Evolutionary conservation across 108 stramenopile genomes (phyloP).

Genomic region (Nitzschia putrida): DNA sequence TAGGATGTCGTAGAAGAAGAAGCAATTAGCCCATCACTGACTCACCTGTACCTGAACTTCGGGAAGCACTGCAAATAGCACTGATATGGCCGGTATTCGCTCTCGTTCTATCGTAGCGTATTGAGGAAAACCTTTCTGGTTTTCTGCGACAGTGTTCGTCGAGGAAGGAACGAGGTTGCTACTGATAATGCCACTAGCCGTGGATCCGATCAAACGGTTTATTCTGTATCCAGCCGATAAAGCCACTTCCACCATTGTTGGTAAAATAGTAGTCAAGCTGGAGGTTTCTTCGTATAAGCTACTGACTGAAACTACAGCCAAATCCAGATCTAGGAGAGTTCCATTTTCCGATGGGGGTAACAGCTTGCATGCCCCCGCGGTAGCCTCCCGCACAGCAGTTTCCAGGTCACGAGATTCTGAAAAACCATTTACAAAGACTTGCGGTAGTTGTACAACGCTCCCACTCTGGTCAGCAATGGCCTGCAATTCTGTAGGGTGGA

Average conservation of each 20-base stretch:
- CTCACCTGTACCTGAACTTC: slow-evolving; percentile 52
- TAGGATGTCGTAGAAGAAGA: neutral
- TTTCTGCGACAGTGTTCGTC: neutral
- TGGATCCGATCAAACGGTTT: slow-evolving; percentile 66
- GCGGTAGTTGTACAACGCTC: slow-evolving; percentile 31
- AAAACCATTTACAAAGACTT: slow-evolving; percentile 70
- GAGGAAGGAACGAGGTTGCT: slow-evolving; percentile 26
- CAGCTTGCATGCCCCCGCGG: slow-evolving; percentile 43
- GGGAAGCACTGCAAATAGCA: slow-evolving; percentile 67
- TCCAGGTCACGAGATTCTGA: slow-evolving; percentile 55
- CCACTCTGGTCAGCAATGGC: too few species aligned
- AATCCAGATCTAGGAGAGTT: slow-evolving; percentile 36
- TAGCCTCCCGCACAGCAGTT: slow-evolving; percentile 62
- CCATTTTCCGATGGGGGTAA: slow-evolving; percentile 43
- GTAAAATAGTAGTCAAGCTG: slow-evolving; percentile 42
- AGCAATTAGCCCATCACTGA: neutral
- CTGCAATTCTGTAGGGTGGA: too few species aligned
- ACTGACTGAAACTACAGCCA: slow-evolving; percentile 64
- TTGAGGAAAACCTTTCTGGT: neutral
- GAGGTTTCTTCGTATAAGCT: slow-evolving; percentile 68
- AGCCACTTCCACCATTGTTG: slow-evolving; percentile 46
- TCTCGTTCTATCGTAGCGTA: slow-evolving; percentile 66
- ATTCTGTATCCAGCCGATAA: slow-evolving; percentile 34
- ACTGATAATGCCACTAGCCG: slow-evolving; percentile 72
- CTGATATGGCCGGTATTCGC: slow-evolving; percentile 63